Evolutionary conservation across 768 basidiomycete species (phyloP).

Genomic region (Auricularia sp.): DNA sequence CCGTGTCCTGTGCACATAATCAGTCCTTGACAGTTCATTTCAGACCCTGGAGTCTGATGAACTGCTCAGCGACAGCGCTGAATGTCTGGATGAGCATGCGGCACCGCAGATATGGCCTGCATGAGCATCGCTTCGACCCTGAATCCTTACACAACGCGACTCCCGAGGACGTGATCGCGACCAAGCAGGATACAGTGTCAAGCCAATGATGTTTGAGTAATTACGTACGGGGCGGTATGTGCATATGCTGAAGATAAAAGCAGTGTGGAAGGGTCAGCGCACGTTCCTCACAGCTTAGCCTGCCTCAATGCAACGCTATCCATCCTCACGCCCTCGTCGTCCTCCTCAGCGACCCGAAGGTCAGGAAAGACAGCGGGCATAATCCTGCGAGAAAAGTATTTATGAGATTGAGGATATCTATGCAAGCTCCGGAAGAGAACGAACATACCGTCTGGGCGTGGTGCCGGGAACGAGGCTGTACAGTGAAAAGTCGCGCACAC

Average conservation of each 20-base stretch:
- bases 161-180: no score
- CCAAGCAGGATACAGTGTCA: no score
- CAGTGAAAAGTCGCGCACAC: neutral
- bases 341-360: neutral
- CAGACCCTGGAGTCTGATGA: no score
- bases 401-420: neutral
- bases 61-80: no score
- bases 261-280: neutral
- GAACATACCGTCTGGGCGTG: neutral
- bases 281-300: neutral
- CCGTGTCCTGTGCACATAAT: no score
- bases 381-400: neutral
- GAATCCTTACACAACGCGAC: no score
- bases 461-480: neutral
- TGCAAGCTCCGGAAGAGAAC: neutral
- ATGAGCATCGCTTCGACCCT: no score
- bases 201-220: no score
- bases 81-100: no score
- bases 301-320: neutral
- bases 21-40: no score
- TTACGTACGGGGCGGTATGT: no score
- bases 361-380: neutral
- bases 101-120: no score
- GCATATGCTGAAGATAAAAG: neutral
- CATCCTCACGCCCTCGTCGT: neutral